A percentile compares a stretch with the other conserved stretches of the same genome.
Evolutionary conservation across 257 asterid species (phyloP).

Genomic region (Jaltomata sinuosa): DNA sequence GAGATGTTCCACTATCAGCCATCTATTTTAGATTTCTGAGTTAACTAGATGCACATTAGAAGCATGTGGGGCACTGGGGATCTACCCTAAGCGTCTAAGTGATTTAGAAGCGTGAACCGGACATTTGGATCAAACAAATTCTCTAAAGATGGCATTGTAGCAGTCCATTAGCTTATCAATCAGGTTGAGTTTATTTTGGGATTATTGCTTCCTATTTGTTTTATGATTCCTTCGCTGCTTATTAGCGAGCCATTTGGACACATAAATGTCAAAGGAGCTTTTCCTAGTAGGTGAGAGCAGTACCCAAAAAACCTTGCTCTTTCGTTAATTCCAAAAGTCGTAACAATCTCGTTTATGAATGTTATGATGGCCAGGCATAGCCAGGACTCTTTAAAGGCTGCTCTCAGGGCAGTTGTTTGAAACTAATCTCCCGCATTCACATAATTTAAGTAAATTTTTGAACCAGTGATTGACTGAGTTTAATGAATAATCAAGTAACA

Average conservation of each 20-base stretch:
- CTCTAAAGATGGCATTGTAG: background rate
- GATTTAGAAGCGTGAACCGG: background rate
- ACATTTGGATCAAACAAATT: background rate
- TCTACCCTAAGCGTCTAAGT: background rate
- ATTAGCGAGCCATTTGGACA: background rate
- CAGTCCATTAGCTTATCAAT: background rate
- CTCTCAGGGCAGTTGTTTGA: background rate
- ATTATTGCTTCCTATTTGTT: background rate
- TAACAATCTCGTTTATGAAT: background rate
- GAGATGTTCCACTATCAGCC: background rate
- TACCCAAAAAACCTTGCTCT: background rate
- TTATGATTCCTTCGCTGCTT: background rate
- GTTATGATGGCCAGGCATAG: background rate
- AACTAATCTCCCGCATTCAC: background rate
- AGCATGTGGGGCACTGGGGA: background rate
- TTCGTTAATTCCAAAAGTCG: background rate
- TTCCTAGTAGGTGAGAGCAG: background rate
- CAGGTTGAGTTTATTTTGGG: background rate
- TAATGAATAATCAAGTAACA: background rate
- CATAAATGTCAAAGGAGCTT: background rate
- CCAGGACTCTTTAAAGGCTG: background rate
- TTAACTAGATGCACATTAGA: background rate
- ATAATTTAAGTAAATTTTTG: background rate
- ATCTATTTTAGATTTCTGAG: background rate
- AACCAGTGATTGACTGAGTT: background rate